These are phyloP conservation scores for Bothriochloa decipiens DNA, from an alignment of 176 grass and related monocot genomes.

Conservation along the genomic window DNA sequence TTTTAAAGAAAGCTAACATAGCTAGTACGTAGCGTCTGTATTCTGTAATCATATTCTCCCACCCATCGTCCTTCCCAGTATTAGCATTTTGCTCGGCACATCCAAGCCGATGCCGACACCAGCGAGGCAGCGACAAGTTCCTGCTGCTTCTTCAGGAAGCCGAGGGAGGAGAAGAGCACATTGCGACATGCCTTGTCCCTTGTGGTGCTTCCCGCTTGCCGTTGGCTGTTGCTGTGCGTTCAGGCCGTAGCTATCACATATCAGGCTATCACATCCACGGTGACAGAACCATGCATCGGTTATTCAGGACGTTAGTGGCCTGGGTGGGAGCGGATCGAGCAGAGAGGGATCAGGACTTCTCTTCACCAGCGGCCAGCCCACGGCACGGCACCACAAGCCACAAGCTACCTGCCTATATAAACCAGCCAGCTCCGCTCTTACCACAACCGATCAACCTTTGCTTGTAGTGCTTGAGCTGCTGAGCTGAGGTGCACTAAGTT, in stretches of 20 bases:
- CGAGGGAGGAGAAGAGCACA: not conserved
- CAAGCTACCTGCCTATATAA: constrained; percentile 27
- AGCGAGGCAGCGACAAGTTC: too few relatives aligned
- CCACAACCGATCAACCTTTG: not conserved
- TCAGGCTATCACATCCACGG: not conserved
- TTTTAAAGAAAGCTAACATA: not conserved
- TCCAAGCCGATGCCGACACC: not conserved
- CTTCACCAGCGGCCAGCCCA: not conserved
- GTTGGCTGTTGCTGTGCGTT: constrained; percentile 9
- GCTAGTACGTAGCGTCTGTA: not conserved
- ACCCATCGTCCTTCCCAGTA: not conserved
- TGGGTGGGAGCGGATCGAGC: not conserved
- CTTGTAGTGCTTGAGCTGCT: not conserved
- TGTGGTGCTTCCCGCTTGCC: not conserved
- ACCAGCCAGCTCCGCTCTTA: not conserved
- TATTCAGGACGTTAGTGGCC: constrained; percentile 10
- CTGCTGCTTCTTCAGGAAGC: not conserved
- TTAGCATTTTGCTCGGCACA: not conserved
- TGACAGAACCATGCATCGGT: constrained; percentile 32
- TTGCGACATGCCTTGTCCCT: not conserved
- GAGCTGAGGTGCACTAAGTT: not conserved
- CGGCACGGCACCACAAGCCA: not conserved
- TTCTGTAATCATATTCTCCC: not conserved
- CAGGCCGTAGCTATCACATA: constrained; percentile 17
- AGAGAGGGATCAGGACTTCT: not conserved